Evolutionary conservation across 352 stramenopile genomes (phyloP).

Genomic region (Aphanomyces invadans): DNA sequence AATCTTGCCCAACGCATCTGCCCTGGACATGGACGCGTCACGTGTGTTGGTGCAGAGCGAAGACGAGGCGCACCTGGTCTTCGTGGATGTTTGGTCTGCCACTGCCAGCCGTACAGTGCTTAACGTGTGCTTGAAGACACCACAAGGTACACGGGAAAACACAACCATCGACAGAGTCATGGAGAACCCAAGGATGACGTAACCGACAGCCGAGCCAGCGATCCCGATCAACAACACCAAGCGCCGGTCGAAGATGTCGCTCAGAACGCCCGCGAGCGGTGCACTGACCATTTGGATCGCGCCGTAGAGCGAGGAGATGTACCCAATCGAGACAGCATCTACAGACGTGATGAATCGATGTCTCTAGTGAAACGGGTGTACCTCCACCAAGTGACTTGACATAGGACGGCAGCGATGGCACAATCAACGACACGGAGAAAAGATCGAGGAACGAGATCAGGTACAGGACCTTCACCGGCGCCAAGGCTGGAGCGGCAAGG

Average conservation of each 20-base stretch:
- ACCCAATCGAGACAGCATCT: conserved; percentile 54
- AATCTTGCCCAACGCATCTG: conserved; percentile 53
- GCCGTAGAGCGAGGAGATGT: conserved; percentile 79
- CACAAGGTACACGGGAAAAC: conserved; percentile 58
- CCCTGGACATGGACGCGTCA: conserved; percentile 24
- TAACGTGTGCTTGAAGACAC: conserved; percentile 77
- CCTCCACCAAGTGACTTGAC: conserved; percentile 70
- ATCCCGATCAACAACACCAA: conserved; percentile 58
- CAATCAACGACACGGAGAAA: conserved; percentile 76
- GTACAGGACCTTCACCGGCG: conserved; percentile 45
- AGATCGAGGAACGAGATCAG: conserved; percentile 77
- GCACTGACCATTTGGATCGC: conserved; percentile 79
- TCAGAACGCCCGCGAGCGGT: conserved; percentile 60
- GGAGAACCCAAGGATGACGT: conserved; percentile 58
- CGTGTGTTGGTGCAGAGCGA: background rate
- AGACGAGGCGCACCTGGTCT: conserved; percentile 4
- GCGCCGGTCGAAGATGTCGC: conserved; percentile 59
- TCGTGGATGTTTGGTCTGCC: conserved; percentile 43
- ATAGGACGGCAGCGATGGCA: conserved; percentile 69
- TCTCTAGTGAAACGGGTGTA: background rate
- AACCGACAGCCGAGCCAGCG: conserved; percentile 47
- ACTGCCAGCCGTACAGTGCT: conserved; percentile 69
- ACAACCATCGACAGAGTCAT: conserved; percentile 75
- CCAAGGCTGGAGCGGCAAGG: background rate
- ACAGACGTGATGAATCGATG: background rate